Conservation (phyloP, 805 yeast genomes). For the Wickerhamiella occidentalis region DNA sequence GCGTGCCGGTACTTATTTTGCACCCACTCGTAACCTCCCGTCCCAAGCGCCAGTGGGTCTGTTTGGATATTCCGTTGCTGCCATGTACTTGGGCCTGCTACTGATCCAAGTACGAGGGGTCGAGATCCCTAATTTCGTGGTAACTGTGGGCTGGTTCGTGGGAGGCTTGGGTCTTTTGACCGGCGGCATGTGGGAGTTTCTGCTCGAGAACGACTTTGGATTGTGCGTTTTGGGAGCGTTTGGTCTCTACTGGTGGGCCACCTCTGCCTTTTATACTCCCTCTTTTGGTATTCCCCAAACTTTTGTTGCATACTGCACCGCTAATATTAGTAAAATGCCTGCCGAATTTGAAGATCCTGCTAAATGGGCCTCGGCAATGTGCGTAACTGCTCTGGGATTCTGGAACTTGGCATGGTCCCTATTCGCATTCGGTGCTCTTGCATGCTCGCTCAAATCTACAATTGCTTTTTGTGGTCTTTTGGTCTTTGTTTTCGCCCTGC, state of each 20-base stretch:
- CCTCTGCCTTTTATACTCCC: conserved; percentile 43
- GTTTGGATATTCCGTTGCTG: conserved; percentile 47
- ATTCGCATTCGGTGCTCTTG: conserved; percentile 41
- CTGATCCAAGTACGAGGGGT: conserved; percentile 52
- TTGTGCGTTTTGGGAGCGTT: conserved; percentile 35
- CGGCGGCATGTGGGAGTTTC: conserved; percentile 62
- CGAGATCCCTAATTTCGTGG: conserved; percentile 39
- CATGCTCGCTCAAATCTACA: conserved; percentile 52
- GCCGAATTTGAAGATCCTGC: conserved; percentile 24
- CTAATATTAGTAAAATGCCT: conserved; percentile 4
- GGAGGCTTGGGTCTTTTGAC: conserved; percentile 50
- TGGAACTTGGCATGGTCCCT: conserved; percentile 50
- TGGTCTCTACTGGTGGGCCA: conserved; percentile 58
- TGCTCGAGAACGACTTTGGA: conserved; percentile 55
- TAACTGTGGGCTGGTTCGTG: conserved; percentile 50
- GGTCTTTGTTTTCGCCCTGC: conserved; percentile 41
- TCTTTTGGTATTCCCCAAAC: conserved; percentile 36
- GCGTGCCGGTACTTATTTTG: conserved; percentile 33
- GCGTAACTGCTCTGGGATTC: conserved; percentile 36
- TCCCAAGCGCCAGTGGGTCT: conserved; percentile 57
- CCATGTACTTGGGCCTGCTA: conserved; percentile 44
- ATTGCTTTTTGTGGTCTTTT: conserved; percentile 49
- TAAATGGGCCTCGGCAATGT: conserved; percentile 19
- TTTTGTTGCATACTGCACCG: background rate
- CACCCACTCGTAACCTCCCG: conserved; percentile 41